These are phyloP conservation scores for Pseudohyphozyma bogoriensis DNA, from an alignment of 768 basidiomycete species.

Conservation along the genomic window DNA sequence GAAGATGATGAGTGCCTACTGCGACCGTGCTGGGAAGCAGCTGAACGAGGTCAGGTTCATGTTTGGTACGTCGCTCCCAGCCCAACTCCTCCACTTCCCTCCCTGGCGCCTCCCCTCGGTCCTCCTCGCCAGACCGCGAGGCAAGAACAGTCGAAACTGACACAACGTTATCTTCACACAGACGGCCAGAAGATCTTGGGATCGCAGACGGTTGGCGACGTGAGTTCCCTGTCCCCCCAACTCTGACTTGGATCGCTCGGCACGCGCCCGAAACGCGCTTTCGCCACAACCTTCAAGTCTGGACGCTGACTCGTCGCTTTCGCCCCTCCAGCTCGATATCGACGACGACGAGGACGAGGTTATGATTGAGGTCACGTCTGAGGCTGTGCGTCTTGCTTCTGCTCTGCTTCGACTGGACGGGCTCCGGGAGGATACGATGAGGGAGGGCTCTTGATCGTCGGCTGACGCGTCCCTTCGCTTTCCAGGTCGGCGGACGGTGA, in stretches of 20 bases:
- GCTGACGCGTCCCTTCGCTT: neutral
- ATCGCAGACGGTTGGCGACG: conserved; percentile 6
- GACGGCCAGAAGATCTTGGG: conserved; percentile 9
- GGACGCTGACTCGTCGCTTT: neutral
- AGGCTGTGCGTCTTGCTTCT: conserved; percentile 20
- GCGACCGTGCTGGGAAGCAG: conserved; percentile 25
- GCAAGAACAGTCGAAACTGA: neutral
- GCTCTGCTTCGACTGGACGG: neutral
- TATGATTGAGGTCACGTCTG: conserved; percentile 20
- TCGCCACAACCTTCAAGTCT: too few relatives aligned
- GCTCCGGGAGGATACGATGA: too few relatives aligned
- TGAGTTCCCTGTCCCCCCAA: neutral
- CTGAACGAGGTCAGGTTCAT: conserved; percentile 25
- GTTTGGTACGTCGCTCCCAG: conserved; percentile 11
- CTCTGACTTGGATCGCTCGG: neutral
- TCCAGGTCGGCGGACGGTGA: conserved; percentile 10
- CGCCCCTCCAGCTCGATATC: conserved; percentile 17
- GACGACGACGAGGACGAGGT: conserved; percentile 26
- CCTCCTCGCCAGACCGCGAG: neutral
- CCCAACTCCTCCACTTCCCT: neutral
- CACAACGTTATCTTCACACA: neutral
- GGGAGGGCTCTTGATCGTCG: too few relatives aligned
- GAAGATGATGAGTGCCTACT: conserved; percentile 32
- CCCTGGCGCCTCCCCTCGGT: too few relatives aligned
- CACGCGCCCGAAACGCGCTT: neutral